phyloP scores from a whole-genome alignment of 2,329 filamentous ascomycete species.

The Thielaviopsis euricoi region DNA sequence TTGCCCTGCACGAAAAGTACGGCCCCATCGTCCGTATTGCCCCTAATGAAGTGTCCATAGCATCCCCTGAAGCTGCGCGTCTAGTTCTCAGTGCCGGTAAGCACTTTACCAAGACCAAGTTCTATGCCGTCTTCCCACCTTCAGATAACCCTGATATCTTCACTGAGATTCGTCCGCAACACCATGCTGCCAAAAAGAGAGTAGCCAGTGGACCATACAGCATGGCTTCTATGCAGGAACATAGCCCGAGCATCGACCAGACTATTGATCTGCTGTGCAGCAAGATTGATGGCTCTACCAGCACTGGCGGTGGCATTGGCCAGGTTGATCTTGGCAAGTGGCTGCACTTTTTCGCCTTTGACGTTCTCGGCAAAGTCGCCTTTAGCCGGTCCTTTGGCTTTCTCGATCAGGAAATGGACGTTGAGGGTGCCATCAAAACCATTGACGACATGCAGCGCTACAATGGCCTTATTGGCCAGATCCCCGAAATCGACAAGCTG shows the following conservation, averaged over 20 bases:
- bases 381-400: conserved; percentile 23
- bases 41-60: conserved; percentile 12
- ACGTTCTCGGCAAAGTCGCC: conserved; percentile 20
- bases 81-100: conserved; percentile 31
- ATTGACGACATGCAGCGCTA: conserved; percentile 37
- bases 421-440: conserved; percentile 16
- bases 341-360: conserved; percentile 18
- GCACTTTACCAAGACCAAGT: conserved; percentile 35
- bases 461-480: conserved; percentile 34
- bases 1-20: conserved; percentile 33
- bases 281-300: conserved; percentile 26
- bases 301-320: conserved; percentile 12
- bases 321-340: conserved; percentile 30
- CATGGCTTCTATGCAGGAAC: conserved; percentile 36
- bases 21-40: conserved; percentile 23
- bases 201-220: conserved; percentile 34
- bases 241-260: conserved; percentile 33
- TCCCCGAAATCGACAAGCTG: conserved; percentile 31
- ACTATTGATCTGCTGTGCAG: conserved; percentile 28
- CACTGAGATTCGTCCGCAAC: conserved; percentile 35
- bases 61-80: conserved; percentile 15
- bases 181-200: conserved; percentile 39
- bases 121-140: conserved; percentile 37
- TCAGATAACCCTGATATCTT: conserved; percentile 42
- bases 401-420: conserved; percentile 16